Percentiles rank a stretch among this genome's conserved stretches.
phyloP scores from a whole-genome alignment of 495 filamentous ascomycete genomes.

The Neurospora tetraspora region DNA sequence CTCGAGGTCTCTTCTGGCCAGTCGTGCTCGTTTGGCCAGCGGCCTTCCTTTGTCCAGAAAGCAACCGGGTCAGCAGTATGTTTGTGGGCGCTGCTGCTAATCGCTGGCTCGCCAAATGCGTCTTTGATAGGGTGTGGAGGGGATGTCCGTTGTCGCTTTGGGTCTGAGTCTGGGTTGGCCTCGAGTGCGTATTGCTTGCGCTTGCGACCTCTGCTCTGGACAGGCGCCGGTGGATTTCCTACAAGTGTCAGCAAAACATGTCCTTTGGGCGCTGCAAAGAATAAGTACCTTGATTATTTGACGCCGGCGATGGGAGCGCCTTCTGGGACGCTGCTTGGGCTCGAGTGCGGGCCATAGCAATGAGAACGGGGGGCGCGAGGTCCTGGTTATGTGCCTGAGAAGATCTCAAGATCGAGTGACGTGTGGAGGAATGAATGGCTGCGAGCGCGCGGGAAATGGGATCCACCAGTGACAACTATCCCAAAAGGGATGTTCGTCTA shows the following conservation, averaged over 20 bases:
- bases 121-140: too few species aligned
- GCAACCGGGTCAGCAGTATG: slow-evolving; percentile 3
- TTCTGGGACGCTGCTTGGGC: slow-evolving; percentile 9
- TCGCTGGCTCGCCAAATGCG: slow-evolving; percentile 6
- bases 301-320: slow-evolving; percentile 10
- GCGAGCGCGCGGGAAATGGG: not conserved
- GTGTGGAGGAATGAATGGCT: slow-evolving; percentile 9
- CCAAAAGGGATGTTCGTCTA: too few species aligned
- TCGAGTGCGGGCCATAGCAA: slow-evolving; percentile 13
- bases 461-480: too few species aligned
- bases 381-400: slow-evolving; percentile 3
- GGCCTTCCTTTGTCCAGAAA: slow-evolving; percentile 7
- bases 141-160: slow-evolving; percentile 6
- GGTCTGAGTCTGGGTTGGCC: not conserved
- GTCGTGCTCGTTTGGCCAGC: slow-evolving; percentile 6
- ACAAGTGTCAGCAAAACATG: slow-evolving; percentile 11
- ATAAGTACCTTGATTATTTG: slow-evolving; percentile 12
- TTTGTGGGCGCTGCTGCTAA: not conserved
- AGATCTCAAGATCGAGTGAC: slow-evolving; percentile 8
- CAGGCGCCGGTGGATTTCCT: slow-evolving; percentile 12
- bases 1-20: slow-evolving; percentile 7
- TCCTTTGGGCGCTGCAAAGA: slow-evolving; percentile 13
- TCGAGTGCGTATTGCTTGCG: too few species aligned
- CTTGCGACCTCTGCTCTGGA: too few species aligned
- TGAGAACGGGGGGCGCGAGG: slow-evolving; percentile 6